Evolutionary conservation across 495 filamentous ascomycete species (phyloP).

Genomic region (Talaromyces wortmannii): DNA sequence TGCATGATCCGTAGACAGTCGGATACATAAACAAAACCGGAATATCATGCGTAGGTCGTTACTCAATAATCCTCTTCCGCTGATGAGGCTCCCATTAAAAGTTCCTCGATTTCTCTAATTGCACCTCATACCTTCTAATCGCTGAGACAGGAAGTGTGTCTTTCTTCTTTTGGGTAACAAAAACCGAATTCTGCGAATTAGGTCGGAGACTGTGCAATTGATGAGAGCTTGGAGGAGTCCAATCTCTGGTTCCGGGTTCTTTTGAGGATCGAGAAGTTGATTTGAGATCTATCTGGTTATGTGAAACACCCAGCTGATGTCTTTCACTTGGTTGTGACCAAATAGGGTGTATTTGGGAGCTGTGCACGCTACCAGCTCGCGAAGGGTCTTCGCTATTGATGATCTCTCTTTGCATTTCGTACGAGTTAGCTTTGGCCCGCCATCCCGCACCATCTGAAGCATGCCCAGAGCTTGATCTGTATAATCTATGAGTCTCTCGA

Average conservation of each 20-base stretch:
- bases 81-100: background rate
- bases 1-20: too few relatives aligned
- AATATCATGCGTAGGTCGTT: too few relatives aligned
- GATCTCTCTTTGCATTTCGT: background rate
- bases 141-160: slow-evolving; percentile 3
- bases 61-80: background rate
- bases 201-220: background rate
- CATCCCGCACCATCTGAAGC: slow-evolving; percentile 1
- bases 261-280: background rate
- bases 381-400: background rate
- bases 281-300: background rate
- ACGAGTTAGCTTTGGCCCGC: background rate
- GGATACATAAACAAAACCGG: too few relatives aligned
- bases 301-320: background rate
- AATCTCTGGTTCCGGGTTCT: background rate
- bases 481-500: background rate
- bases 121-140: slow-evolving; percentile 2
- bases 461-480: background rate
- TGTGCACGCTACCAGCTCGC: background rate
- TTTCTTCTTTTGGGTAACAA: slow-evolving; percentile 1
- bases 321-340: background rate
- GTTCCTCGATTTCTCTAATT: slow-evolving; percentile 2
- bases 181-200: background rate
- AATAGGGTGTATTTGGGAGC: background rate
- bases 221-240: background rate